Base-by-base conservation (phyloP, 192 early-diverging fungal species). In the Coemansia sp. region DNA sequence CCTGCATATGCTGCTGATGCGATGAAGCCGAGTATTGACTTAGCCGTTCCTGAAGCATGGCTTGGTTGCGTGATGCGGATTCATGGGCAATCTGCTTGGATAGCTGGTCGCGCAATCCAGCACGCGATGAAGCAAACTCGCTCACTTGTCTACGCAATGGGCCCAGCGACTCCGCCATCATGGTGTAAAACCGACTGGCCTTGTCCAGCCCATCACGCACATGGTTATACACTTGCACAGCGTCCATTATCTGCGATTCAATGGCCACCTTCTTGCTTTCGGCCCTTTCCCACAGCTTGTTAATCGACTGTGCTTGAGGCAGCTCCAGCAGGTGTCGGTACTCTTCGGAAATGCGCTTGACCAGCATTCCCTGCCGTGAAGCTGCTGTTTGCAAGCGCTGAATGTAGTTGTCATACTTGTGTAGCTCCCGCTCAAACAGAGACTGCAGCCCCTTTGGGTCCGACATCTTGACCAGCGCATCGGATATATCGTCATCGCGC, bases 341-440 rank as follows among this genome's bases (percentile, higher is more conserved):
- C 58, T 90, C 88, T 15, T 80, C 69, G 0, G 88, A 84, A 7
- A 98, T 58, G 36, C 88, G 88, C 59, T 84, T 82, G 57, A 96
- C 76, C 21, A 94, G 63, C 42, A 82, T 80, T 9, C 78, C 75
- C 30, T 98, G 93, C 54, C 84, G 79, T 42, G 89, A 81, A 36
- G 91, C 69, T 35, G 88, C 88, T 3, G 85, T 67, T 9, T 81
- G 77, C 20, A 98, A 74, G n/a, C 88, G 79, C 45, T 87, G 82
- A 43, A 88, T 83, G 55, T 91, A 80, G 15, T 85, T 87, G 23
- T 89, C 82, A 65, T 88, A 98, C 69, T 98, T 98, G 61, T 87
- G 87, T 38, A 98, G 78, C 72, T 98, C 94, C 47, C 84, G 81
- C 7, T 87, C 82, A 84, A 98, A 97, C 19, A 98, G 69, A 50